Evolutionary conservation across 805 yeast species (phyloP).

Genomic region (Cyberlindnera galapagoensis): DNA sequence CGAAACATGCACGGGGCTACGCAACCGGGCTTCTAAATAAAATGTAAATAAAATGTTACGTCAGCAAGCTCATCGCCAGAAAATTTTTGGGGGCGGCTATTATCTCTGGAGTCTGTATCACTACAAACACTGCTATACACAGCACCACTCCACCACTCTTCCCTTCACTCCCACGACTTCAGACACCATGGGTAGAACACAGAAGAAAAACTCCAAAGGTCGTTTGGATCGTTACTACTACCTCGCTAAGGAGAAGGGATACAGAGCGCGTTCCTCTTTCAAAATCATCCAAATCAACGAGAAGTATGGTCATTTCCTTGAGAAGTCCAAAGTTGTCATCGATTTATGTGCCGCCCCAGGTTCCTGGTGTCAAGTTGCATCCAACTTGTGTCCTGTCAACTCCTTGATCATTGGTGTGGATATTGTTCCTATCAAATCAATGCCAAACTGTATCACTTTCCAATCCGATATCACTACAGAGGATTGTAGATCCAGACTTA

Average conservation of each 20-base stretch:
- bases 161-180: no score
- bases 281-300: constrained; percentile 93
- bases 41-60: no score
- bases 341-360: constrained; percentile 99
- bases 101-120: no score
- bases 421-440: constrained; percentile 93
- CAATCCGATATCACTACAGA: constrained; percentile 98
- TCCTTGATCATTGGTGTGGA: constrained; percentile 98
- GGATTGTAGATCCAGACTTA: constrained; percentile 88
- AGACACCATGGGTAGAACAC: constrained; percentile 85
- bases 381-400: constrained; percentile 85
- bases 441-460: constrained; percentile 90
- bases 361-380: constrained; percentile 99
- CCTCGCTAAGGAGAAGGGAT: constrained; percentile 96
- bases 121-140: no score
- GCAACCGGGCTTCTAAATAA: no score
- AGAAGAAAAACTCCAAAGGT: constrained; percentile 95
- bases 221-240: constrained; percentile 97
- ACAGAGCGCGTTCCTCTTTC: constrained; percentile 98
- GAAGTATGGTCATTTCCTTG: constrained; percentile 91
- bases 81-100: constrained; percentile 8
- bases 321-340: constrained; percentile 90
- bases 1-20: no score
- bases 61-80: constrained; percentile 8
- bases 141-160: no score